Conservation (phyloP, 176 grass and related monocot genomes). For the Oryza rufipogon region DNA sequence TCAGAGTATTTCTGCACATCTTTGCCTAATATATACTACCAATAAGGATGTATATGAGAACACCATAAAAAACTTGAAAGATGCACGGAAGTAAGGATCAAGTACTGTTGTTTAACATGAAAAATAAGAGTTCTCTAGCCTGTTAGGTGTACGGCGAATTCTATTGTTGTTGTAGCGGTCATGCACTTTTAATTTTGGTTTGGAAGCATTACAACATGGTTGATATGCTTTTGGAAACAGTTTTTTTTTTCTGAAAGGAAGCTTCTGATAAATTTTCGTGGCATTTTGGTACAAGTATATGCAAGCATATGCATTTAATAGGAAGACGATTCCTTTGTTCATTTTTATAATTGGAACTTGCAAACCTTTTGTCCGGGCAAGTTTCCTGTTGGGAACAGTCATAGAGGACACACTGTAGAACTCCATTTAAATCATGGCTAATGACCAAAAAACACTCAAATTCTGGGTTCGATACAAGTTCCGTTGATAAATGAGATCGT, state of each 20-base stretch:
- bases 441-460: background rate
- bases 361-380: background rate
- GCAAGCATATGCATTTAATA: background rate
- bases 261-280: background rate
- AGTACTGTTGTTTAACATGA: background rate
- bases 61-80: background rate
- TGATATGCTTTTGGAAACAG: constrained; percentile 3
- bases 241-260: background rate
- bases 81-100: background rate
- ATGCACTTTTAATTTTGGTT: background rate
- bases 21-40: no score
- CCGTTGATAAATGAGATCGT: no score
- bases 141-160: background rate
- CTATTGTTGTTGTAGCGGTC: background rate
- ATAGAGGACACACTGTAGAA: background rate
- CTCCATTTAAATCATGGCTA: background rate
- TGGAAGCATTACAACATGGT: background rate
- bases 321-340: background rate
- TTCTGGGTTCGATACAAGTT: constrained; percentile 13
- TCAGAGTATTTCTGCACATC: background rate
- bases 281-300: background rate
- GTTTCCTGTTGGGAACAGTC: background rate
- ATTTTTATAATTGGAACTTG: background rate
- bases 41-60: background rate
- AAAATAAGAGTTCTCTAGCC: background rate